Evolutionary conservation across 371 early-diverging fungal genomes (phyloP), one percentile per base, ranked within the genome.

Genomic region (Coemansia sp.): DNA sequence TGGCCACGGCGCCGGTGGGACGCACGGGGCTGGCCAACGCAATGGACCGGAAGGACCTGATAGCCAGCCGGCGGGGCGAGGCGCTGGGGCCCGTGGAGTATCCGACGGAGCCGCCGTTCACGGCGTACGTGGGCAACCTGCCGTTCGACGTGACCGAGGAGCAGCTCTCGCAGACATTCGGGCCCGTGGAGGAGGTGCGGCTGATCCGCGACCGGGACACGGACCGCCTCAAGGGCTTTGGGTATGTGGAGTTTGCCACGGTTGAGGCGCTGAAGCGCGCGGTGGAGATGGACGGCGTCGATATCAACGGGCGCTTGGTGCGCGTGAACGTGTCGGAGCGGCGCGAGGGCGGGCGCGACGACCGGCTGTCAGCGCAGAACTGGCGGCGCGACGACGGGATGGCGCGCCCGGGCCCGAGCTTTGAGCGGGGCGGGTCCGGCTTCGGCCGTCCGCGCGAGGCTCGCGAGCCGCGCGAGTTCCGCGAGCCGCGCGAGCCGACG

Each of bases 221-320:
- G 57, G 90, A 87, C 47, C 84, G 83, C 79, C 87, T 90, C 53
- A 93, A 93, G 79, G 98, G 98, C 14, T 95, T 90, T 66, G 95
- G 92, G 32, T 97, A 95, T 80, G 89, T 93, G 57, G 95, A 95
- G 82, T 97, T 97, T 68, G 88, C 86, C 11, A 88, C 88, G 58
- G 59, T 88, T 24, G 94, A 93, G 9, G 88, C 89, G 16, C 82
- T 97, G 60, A 88, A 86, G 79, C 78, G 67, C 48, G 95, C 95
- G 49, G 80, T 97, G 64, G 87, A 83, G 24, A 69, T 83, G 58
- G 77, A 81, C 60, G 92, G 92, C 16, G 78, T 76, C 59, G 83
- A 81, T 66, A 72, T 92, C 38, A 77, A 82, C 55, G 86, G 88
- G 12, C 87, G 97, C 50, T 60, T 77, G 46, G 82, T 97, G 60